Evolutionary conservation across 495 filamentous ascomycete species (phyloP), one percentile per base, ranked within the genome.

Genomic region (Geoglossum glabrum): DNA sequence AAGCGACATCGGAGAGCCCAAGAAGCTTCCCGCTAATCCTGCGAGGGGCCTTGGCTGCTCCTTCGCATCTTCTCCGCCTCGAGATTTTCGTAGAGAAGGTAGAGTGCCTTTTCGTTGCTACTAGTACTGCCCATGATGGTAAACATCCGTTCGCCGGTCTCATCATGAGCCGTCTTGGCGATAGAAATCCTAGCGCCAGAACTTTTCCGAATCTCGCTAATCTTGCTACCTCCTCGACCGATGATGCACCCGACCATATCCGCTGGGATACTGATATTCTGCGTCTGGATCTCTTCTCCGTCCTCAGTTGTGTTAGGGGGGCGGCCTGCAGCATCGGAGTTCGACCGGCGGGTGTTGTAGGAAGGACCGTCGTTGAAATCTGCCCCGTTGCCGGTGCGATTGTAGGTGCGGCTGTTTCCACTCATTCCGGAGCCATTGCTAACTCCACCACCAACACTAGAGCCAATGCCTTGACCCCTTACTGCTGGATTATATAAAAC

Each of bases 191-290:
- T 84, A 57, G 92, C 92, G 57, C 90, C 90, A 61, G 92, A 98
- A 57, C 80, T 88, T 72, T 93, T 89, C 65, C 92, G 83, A 64
- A 98, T 98, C 71, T 98, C 92, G 66, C 86, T 93, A 66, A 98
- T 98, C 78, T 97, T 98, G 74, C 77, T 86, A 57, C 92, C 92
- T 46, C 73, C 86, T 57, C 89, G 83, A 59, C 92, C 92, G 68
- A 98, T 98, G 73, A 98, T 98, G 73, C 92, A 98, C 57, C 92
- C 92, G 71, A 98, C 92, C 92, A 98, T 98, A 72, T 98, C 92
- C 25, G 92, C 85, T 31, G 92, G 92, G 64, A 98, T 98, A 72
- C 88, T 95, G 74, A 98, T 98, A 71, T 97, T 97, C 65, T 98
- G 93, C 6, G 92, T 98, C 71, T 95, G 92, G 54, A 96, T 82